Conservation (phyloP, 2,329 filamentous ascomycete species). For the Trematosphaeria pertusa region DNA sequence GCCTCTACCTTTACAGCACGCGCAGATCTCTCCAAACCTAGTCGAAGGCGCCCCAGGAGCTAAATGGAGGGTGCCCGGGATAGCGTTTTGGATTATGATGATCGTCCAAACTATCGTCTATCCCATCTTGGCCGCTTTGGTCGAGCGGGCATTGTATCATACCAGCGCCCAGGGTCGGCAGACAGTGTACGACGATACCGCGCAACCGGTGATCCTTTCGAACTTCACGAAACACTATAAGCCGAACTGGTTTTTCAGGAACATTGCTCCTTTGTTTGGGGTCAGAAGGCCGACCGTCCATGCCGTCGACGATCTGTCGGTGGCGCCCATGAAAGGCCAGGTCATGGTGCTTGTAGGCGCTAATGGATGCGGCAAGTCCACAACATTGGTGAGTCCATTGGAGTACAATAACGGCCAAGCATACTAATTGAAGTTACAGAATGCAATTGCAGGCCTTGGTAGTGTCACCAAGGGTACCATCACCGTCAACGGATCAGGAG, state of each 20-base stretch:
- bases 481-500: constrained; percentile 74
- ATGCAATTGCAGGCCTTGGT: constrained; percentile 81
- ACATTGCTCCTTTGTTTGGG: constrained; percentile 49
- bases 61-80: constrained; percentile 70
- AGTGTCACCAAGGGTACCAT: constrained; percentile 76
- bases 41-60: constrained; percentile 61
- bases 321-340: constrained; percentile 74
- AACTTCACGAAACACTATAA: constrained; percentile 78
- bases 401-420: too few relatives aligned
- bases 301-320: constrained; percentile 73
- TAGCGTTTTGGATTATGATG: constrained; percentile 77
- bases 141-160: constrained; percentile 76
- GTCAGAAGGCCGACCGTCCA: constrained; percentile 65
- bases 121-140: constrained; percentile 72
- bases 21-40: constrained; percentile 66
- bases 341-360: constrained; percentile 84
- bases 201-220: constrained; percentile 68
- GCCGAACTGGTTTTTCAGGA: constrained; percentile 64
- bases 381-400: constrained; percentile 68
- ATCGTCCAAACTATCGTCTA: constrained; percentile 78
- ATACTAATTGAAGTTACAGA: constrained; percentile 38
- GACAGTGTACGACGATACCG: constrained; percentile 42
- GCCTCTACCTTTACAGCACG: too few relatives aligned
- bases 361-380: constrained; percentile 87
- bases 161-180: constrained; percentile 64